Evolutionary conservation across 169 alveolate species (phyloP).

Genomic region (Plasmodium malariae): DNA sequence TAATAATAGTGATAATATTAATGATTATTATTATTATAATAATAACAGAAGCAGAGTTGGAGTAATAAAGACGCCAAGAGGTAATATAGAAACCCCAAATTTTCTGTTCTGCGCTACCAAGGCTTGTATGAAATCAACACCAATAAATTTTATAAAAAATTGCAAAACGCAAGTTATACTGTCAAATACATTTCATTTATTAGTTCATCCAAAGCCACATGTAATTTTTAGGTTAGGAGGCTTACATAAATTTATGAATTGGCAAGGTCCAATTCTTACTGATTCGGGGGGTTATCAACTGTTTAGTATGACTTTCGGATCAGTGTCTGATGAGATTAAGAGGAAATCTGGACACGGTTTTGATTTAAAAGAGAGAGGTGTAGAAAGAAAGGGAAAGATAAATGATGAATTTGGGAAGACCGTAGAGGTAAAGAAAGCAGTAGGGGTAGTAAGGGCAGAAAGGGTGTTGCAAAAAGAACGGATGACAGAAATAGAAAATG

Average conservation of each 20-base stretch:
- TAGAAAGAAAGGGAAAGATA: background rate
- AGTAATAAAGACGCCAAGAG: constrained; percentile 95
- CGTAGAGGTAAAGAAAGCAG: background rate
- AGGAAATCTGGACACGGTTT: background rate
- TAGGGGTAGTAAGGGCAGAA: background rate
- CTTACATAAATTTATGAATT: constrained; percentile 94
- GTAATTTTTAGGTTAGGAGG: constrained; percentile 94
- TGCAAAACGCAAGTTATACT: constrained; percentile 81
- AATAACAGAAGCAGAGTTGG: constrained; percentile 94
- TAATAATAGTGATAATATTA: too few relatives aligned
- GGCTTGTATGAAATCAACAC: constrained; percentile 91
- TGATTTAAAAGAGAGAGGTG: background rate
- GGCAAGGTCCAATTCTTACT: constrained; percentile 96
- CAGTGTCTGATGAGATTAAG: constrained; percentile 64
- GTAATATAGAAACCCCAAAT: constrained; percentile 95
- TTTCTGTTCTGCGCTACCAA: constrained; percentile 99
- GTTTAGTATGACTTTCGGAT: constrained; percentile 88
- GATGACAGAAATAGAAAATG: background rate
- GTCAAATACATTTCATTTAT: constrained; percentile 98
- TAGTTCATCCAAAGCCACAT: constrained; percentile 96
- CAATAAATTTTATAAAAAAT: constrained; percentile 81
- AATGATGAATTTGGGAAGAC: too few relatives aligned
- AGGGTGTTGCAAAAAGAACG: background rate
- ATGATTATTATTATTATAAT: too few relatives aligned
- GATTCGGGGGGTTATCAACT: constrained; percentile 99